Conservation (phyloP, 306 rosid genomes). For the Vigna angularis region DNA sequence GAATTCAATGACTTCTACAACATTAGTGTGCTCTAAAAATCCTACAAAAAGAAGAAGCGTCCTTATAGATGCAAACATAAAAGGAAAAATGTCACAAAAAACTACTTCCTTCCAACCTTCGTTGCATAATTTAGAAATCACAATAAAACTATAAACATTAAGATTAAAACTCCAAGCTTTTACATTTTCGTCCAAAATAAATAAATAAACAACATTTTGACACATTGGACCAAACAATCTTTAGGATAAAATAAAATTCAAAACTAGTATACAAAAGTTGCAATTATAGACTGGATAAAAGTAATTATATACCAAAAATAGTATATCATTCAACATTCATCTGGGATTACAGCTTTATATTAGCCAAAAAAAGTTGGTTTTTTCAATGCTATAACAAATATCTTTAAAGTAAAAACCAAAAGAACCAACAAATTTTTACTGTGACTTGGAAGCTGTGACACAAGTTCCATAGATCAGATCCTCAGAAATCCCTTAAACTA, state of each 20-base stretch:
- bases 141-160: neutral
- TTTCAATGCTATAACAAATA: neutral
- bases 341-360: neutral
- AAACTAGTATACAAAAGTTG: neutral
- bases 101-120: neutral
- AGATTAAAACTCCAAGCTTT: conserved; percentile 1
- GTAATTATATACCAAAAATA: no score
- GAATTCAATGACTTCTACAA: conserved; percentile 35
- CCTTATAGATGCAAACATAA: neutral
- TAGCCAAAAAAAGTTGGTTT: neutral
- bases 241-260: conserved; percentile 13
- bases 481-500: conserved; percentile 42
- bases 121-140: conserved; percentile 4
- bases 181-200: conserved; percentile 10
- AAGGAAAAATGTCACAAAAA: neutral
- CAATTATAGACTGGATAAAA: neutral
- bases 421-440: conserved; percentile 48
- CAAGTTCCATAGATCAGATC: conserved; percentile 52
- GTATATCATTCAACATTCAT: neutral
- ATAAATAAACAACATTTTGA: neutral
- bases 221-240: neutral
- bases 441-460: conserved; percentile 42
- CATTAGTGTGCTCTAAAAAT: conserved; percentile 35
- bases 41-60: conserved; percentile 37
- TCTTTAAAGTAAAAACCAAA: conserved; percentile 16